phyloP scores from a whole-genome alignment of 164 flowering plant genomes.

The Sedum album region DNA sequence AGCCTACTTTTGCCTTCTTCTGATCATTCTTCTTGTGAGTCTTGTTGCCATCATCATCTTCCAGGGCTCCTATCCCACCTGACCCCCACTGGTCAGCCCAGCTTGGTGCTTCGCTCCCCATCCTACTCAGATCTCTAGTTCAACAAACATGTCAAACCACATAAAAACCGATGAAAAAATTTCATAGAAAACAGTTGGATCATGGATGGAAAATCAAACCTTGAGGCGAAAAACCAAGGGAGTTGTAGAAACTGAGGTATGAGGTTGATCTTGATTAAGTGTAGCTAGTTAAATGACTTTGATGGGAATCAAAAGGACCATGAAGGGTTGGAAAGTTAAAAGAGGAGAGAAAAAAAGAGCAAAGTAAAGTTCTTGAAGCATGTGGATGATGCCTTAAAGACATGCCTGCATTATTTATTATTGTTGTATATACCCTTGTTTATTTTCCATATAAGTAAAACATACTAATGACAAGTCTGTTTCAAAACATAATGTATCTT shows the following conservation, averaged over 20 bases:
- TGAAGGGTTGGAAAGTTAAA: neutral
- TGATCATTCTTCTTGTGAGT: constrained; percentile 28
- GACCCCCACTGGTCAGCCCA: constrained; percentile 96
- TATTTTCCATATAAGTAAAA: neutral
- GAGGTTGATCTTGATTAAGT: neutral
- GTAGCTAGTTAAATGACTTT: neutral
- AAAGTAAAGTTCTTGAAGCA: neutral
- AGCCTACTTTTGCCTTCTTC: neutral
- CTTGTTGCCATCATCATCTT: constrained; percentile 19
- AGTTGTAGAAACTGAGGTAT: neutral
- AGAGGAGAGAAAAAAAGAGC: neutral
- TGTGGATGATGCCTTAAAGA: neutral
- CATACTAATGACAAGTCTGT: no score
- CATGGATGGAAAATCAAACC: neutral
- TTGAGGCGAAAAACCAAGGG: neutral
- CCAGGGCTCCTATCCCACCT: constrained; percentile 58
- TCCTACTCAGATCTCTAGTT: constrained; percentile 8
- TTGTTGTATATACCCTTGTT: neutral
- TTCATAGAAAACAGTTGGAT: neutral
- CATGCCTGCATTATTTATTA: neutral
- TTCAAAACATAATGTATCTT: no score
- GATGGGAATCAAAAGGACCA: neutral
- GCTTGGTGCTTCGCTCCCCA: constrained; percentile 57
- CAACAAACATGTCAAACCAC: neutral
- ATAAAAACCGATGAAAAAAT: no score